phyloP scores from a whole-genome alignment of 2,329 filamentous ascomycete genomes.

The Colletotrichum liaoningense region DNA sequence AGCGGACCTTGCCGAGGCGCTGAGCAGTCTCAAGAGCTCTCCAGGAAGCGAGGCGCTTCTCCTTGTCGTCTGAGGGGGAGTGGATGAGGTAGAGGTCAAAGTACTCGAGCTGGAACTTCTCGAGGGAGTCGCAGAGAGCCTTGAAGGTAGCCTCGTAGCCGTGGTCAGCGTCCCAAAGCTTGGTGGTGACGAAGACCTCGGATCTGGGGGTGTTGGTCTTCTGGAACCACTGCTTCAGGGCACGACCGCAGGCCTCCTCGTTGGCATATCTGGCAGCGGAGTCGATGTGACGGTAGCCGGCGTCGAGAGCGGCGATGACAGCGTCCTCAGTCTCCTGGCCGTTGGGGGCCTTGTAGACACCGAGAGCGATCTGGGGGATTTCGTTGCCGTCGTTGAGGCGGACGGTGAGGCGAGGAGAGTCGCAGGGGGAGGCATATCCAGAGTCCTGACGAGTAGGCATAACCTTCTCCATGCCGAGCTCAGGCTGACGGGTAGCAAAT shows the following conservation, averaged over 20 bases:
- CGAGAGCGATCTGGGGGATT: slow-evolving; percentile 56
- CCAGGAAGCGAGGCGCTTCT: slow-evolving; percentile 69
- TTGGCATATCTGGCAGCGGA: slow-evolving; percentile 50
- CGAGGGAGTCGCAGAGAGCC: slow-evolving; percentile 56
- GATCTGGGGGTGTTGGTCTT: slow-evolving; percentile 45
- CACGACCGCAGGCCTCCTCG: slow-evolving; percentile 66
- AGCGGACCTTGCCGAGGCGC: slow-evolving; percentile 54
- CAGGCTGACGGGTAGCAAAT: slow-evolving; percentile 34
- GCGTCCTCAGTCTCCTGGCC: slow-evolving; percentile 50
- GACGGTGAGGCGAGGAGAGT: slow-evolving; percentile 39
- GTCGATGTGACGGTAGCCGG: slow-evolving; percentile 67
- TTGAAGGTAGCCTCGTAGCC: slow-evolving; percentile 41
- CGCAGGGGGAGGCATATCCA: slow-evolving; percentile 34
- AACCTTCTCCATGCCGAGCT: slow-evolving; percentile 33
- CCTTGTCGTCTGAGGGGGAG: slow-evolving; percentile 73
- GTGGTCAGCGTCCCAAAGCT: slow-evolving; percentile 51
- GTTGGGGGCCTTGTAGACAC: slow-evolving; percentile 69
- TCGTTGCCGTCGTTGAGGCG: slow-evolving; percentile 49
- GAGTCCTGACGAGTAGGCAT: slow-evolving; percentile 35
- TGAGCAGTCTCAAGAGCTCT: slow-evolving; percentile 37
- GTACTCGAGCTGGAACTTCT: slow-evolving; percentile 59
- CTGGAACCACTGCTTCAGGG: slow-evolving; percentile 39
- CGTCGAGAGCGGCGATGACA: slow-evolving; percentile 51
- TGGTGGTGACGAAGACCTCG: slow-evolving; percentile 51
- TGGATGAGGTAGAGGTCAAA: slow-evolving; percentile 65